Conservation (phyloP, 208 protist species). For the Leishmania tropica region DNA sequence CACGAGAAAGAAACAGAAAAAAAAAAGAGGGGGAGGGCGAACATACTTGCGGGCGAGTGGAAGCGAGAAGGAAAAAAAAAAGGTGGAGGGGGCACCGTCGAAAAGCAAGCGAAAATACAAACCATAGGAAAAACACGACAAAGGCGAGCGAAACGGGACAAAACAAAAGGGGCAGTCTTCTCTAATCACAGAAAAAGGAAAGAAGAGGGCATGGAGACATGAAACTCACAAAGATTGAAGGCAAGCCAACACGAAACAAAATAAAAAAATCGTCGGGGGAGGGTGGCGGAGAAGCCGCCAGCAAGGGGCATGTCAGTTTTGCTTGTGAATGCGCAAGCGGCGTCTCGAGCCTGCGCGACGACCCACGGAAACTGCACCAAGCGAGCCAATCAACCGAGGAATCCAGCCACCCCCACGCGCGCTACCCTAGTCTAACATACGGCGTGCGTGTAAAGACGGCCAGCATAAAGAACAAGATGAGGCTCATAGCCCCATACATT, state of each 20-base stretch:
- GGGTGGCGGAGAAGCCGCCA: background rate
- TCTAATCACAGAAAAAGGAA: background rate
- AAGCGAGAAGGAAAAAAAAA: conserved; percentile 3
- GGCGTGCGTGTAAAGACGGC: background rate
- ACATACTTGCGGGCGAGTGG: background rate
- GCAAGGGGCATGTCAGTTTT: background rate
- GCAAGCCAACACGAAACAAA: background rate
- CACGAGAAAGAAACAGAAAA: background rate
- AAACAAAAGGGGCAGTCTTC: background rate
- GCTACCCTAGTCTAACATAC: background rate
- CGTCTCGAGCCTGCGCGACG: background rate
- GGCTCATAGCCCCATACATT: background rate
- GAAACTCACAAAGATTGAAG: background rate
- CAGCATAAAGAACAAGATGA: conserved; percentile 7
- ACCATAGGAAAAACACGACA: background rate
- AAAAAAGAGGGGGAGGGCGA: background rate
- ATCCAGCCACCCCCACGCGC: background rate
- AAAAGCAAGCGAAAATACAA: background rate
- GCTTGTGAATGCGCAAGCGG: background rate
- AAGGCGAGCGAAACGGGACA: background rate
- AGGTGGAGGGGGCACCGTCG: background rate
- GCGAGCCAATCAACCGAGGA: background rate
- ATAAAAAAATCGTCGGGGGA: background rate
- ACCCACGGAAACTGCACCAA: background rate
- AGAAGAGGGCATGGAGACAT: background rate